Base-by-base conservation (phyloP, 2,329 filamentous ascomycete species). In the Ceratocystis diversiconidia region DNA sequence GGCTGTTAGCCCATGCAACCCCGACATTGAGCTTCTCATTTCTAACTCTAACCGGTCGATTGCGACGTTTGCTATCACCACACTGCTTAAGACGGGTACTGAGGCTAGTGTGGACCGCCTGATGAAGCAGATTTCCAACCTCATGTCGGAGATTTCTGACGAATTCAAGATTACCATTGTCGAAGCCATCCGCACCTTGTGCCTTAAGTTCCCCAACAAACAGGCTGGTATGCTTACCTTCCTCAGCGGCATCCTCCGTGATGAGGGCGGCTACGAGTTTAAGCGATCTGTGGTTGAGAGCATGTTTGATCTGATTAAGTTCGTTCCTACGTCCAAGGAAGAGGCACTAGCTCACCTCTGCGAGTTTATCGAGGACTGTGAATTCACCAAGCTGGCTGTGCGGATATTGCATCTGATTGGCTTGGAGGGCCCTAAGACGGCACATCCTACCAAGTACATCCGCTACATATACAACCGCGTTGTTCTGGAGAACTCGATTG, bases 141-240 rank as follows among this genome's bases (percentile, higher is more conserved):
- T 99, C 79, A 97, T 99, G 94, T 90, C 92, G 3, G 94, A 97
- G 76, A 97, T 97, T 70, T 96, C 92, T 5, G 94, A 99, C 73
- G 94, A 99, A 76, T 99, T 99, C 82, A 99, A 97, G 81, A 96
- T 99, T 70, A 99, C 94, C n/a, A 96, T 99, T 72, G 92, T 99
- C 55, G 94, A 99, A 76, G 94, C 94, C 52, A 96, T 99, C 73
- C 88, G 94, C 68, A 97, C 94, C 2, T 79, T 99, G 50, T 97
- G 92, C 75, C 80, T 99, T 71, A 99, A 99, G 78, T 99, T 99
- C 79, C 94, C 94, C 43, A 92, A 85, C 78, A 99, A 99, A 79
- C 94, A 99, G 77, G 92, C 92, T 60, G 92, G 91, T 69, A 97
- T 99, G 92, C 85, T 99, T 63, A 85, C 90, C 62, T 99, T 99